Evolutionary conservation across 2,329 filamentous ascomycete species (phyloP), one percentile per base, ranked within the genome.

Genomic region (Harringtonia lauricola): DNA sequence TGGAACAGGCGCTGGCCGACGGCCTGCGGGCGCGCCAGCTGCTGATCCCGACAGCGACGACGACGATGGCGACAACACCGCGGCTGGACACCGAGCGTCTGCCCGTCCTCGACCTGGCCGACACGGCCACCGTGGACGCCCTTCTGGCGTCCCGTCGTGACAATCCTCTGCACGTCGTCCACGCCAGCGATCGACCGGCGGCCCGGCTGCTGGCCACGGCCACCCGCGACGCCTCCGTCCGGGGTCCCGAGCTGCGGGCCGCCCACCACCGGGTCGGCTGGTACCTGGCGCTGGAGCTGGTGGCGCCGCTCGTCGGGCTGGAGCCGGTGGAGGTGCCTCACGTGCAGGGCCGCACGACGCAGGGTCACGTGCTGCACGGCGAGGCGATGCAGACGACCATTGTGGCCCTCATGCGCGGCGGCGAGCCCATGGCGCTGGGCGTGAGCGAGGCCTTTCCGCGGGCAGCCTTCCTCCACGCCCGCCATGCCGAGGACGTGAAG

Each of bases 401-500:
- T 38, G 59, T 81, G 1, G 64, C 76, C 0, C 48, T 81, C n/a
- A 81, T 82, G 76, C 71, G 75, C 9, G 75, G 71, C 2, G 77
- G 76, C 9, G 75, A 80, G 48, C 65, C 76, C 1, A 76, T 83
- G 71, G 78, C 78, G 0, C 55, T 69, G 2, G 76, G 76, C 0
- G 62, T 83, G 37, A 73, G 57, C 49, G 64, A 75, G 0, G 70
- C 61, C 0, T 68, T 82, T 6, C 70, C 70, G 0, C 46, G 45
- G 0, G 72, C 75, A 4, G 65, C 61, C 53, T 76, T 79, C 42
- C 39, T 76, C 1, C 74, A 79, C 42, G 63, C 63, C 3, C 54
- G 50, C 1, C 6, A 39, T 4, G 57, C 65, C 0, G 42, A 54
- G 0, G 67, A 79, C 30, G 49, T 81, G 34, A 57, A 57, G 36